These are phyloP conservation scores for Zygoascus bituminiphila DNA, from an alignment of 805 yeast species.

Conservation along the genomic window DNA sequence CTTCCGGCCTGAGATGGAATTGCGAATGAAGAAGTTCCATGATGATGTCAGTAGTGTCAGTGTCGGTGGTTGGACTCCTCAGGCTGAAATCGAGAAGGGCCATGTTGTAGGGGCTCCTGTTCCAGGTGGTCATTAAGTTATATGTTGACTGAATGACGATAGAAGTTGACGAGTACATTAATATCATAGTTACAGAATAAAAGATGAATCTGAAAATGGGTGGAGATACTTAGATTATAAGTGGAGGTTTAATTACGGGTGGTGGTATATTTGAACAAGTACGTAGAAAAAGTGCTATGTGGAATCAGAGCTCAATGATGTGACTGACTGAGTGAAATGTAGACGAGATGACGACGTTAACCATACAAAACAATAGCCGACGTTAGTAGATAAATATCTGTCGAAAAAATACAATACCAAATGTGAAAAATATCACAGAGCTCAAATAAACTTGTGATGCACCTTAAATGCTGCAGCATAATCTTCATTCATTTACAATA, in stretches of 20 bases:
- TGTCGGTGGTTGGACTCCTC: conserved; percentile 74
- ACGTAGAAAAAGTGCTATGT: too few species aligned
- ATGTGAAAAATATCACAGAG: too few species aligned
- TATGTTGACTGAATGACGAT: too few species aligned
- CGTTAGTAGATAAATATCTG: neutral
- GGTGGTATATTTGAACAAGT: too few species aligned
- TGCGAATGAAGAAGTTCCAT: conserved; percentile 60
- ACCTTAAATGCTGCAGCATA: too few species aligned
- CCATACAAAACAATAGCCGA: too few species aligned
- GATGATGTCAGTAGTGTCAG: conserved; percentile 40
- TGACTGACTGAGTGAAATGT: too few species aligned
- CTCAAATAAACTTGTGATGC: too few species aligned
- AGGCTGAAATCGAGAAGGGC: conserved; percentile 54
- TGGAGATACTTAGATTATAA: neutral
- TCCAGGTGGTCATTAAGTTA: conserved; percentile 19
- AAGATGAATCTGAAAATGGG: neutral
- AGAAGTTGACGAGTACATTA: neutral
- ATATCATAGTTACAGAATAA: neutral
- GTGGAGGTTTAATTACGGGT: neutral
- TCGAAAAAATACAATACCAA: neutral
- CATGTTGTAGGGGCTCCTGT: conserved; percentile 41
- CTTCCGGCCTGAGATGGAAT: conserved; percentile 75
- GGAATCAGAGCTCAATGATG: too few species aligned
- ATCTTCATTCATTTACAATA: too few species aligned
- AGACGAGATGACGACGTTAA: too few species aligned